Percentiles rank a stretch among this genome's conserved stretches.
Evolutionary conservation across 805 yeast species (phyloP).

Genomic region (Metschnikowia aberdeeniae): DNA sequence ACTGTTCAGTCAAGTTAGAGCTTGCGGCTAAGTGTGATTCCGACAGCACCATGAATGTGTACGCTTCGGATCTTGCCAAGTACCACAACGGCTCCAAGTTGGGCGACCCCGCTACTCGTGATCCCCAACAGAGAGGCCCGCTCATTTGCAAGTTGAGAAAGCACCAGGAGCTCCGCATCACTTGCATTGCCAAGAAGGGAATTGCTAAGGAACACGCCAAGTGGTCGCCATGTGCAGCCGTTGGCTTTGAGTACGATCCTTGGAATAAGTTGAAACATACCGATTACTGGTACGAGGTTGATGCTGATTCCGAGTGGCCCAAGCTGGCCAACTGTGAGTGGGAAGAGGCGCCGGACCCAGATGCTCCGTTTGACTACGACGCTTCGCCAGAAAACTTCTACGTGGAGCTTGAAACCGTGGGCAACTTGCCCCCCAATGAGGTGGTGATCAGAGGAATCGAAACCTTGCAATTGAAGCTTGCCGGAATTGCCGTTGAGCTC

Average conservation of each 20-base stretch:
- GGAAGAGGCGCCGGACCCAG: slow-evolving; percentile 92
- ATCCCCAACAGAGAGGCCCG: slow-evolving; percentile 77
- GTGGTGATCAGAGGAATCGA: slow-evolving; percentile 82
- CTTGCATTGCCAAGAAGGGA: slow-evolving; percentile 96
- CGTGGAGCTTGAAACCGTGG: slow-evolving; percentile 89
- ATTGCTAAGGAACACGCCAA: slow-evolving; percentile 97
- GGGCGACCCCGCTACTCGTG: slow-evolving; percentile 85
- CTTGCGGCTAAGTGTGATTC: slow-evolving; percentile 86
- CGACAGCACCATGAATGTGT: slow-evolving; percentile 84
- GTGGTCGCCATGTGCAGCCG: slow-evolving; percentile 96
- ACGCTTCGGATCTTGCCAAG: slow-evolving; percentile 68
- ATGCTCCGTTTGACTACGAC: slow-evolving; percentile 76
- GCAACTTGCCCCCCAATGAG: slow-evolving; percentile 82
- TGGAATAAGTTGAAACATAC: slow-evolving; percentile 97
- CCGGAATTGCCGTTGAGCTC: slow-evolving; percentile 74
- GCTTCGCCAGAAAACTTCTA: slow-evolving; percentile 83
- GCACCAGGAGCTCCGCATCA: slow-evolving; percentile 84
- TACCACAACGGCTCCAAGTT: slow-evolving; percentile 45
- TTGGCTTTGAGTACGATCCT: slow-evolving; percentile 98
- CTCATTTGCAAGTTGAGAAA: slow-evolving; percentile 85
- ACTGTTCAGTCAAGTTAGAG: slow-evolving; percentile 85
- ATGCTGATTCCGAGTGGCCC: slow-evolving; percentile 92
- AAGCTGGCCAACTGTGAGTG: slow-evolving; percentile 80
- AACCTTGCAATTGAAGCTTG: slow-evolving; percentile 85
- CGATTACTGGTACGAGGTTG: slow-evolving; percentile 93